A percentile compares a stretch with the other conserved stretches of the same genome.
Evolutionary conservation across 2,329 filamentous ascomycete genomes (phyloP).

Genomic region (Ophiobolus disseminans): DNA sequence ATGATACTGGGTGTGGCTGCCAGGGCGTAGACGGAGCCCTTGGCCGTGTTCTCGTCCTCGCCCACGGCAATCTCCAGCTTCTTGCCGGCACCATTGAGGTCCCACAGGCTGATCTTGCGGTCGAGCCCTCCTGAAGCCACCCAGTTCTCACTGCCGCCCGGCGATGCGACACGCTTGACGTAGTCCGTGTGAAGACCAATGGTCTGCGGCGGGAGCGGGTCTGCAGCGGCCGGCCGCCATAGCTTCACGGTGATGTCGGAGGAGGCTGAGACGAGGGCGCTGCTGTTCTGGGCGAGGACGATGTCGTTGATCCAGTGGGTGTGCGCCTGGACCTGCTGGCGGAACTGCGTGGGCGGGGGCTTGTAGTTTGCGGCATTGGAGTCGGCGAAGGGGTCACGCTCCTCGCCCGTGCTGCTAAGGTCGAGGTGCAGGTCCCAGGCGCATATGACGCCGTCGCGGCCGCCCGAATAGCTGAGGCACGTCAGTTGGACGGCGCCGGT

Average conservation of each 20-base stretch:
- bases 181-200: slow-evolving; percentile 96
- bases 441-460: slow-evolving; percentile 93
- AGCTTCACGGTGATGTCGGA: slow-evolving; percentile 94
- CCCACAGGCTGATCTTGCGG: slow-evolving; percentile 91
- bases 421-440: slow-evolving; percentile 89
- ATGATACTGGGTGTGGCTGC: slow-evolving; percentile 80
- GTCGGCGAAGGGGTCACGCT: slow-evolving; percentile 53
- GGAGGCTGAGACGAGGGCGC: slow-evolving; percentile 84
- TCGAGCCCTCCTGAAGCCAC: slow-evolving; percentile 94
- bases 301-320: slow-evolving; percentile 98
- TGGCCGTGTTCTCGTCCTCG: slow-evolving; percentile 81
- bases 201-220: slow-evolving; percentile 71
- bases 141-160: slow-evolving; percentile 76
- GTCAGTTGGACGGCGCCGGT: slow-evolving; percentile 12
- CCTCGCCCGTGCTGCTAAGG: slow-evolving; percentile 50
- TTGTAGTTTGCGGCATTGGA: slow-evolving; percentile 41
- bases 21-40: slow-evolving; percentile 94
- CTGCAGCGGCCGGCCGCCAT: slow-evolving; percentile 78
- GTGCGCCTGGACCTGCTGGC: slow-evolving; percentile 77
- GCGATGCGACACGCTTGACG: slow-evolving; percentile 89
- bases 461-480: slow-evolving; percentile 81
- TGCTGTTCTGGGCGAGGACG: slow-evolving; percentile 76
- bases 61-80: slow-evolving; percentile 83
- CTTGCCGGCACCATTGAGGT: slow-evolving; percentile 85
- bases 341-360: slow-evolving; percentile 61